Evolutionary conservation across 805 yeast species (phyloP).

Genomic region (Candida piceae): DNA sequence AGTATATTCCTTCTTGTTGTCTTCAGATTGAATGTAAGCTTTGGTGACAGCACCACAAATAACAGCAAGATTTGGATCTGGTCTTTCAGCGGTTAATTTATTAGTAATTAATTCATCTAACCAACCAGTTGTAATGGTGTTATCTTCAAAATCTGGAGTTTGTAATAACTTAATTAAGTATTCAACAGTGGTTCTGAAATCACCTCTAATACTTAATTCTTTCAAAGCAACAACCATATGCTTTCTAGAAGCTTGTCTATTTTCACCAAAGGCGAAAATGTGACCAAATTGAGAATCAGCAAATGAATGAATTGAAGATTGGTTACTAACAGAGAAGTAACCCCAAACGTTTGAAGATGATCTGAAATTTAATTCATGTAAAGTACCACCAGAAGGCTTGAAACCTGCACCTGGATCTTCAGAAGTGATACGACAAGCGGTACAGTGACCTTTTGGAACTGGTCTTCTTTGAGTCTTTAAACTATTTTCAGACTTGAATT

Average conservation of each 20-base stretch:
- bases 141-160: slow-evolving; percentile 94
- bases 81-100: slow-evolving; percentile 94
- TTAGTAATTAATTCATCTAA: slow-evolving; percentile 91
- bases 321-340: slow-evolving; percentile 94
- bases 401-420: slow-evolving; percentile 99
- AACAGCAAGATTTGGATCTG: slow-evolving; percentile 85
- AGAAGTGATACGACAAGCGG: slow-evolving; percentile 98
- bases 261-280: slow-evolving; percentile 98
- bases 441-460: slow-evolving; percentile 95
- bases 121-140: slow-evolving; percentile 98
- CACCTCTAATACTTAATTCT: slow-evolving; percentile 96
- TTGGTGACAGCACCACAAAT: slow-evolving; percentile 98
- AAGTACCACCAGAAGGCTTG: slow-evolving; percentile 96
- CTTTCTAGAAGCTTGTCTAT: slow-evolving; percentile 95
- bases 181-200: slow-evolving; percentile 96
- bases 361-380: slow-evolving; percentile 94
- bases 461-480: slow-evolving; percentile 84
- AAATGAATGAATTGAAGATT: slow-evolving; percentile 95
- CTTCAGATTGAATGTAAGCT: slow-evolving; percentile 77
- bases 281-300: slow-evolving; percentile 99
- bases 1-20: slow-evolving; percentile 62
- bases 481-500: slow-evolving; percentile 69
- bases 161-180: slow-evolving; percentile 91
- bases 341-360: slow-evolving; percentile 99
- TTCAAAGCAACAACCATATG: slow-evolving; percentile 98